Percentiles rank a stretch among this genome's conserved stretches.
These are phyloP conservation scores for Begonia peltatifolia DNA, from an alignment of 306 rosid genomes.

Conservation along the genomic window DNA sequence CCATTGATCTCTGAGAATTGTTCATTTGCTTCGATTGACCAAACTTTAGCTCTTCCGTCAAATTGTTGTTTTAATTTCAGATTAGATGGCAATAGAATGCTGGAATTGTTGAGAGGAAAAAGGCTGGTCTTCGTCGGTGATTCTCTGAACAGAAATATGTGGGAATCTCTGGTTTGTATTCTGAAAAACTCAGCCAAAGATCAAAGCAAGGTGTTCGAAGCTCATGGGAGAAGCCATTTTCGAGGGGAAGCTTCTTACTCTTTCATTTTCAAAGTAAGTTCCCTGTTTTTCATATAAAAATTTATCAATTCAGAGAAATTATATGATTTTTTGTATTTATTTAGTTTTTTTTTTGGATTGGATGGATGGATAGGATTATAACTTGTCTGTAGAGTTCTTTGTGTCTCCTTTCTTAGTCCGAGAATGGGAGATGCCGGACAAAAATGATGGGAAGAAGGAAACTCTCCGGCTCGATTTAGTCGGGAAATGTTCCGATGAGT, in stretches of 20 bases:
- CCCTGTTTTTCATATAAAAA: not conserved
- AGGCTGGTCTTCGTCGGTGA: constrained; percentile 87
- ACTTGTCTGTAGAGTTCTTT: constrained; percentile 71
- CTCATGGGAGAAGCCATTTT: constrained; percentile 55
- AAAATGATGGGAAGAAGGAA: constrained; percentile 65
- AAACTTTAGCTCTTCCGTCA: not conserved
- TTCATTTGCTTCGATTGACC: not conserved
- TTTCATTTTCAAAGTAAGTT: constrained; percentile 58
- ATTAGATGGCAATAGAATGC: constrained; percentile 59
- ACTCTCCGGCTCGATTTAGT: constrained; percentile 88
- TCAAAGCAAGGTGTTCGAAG: constrained; percentile 55
- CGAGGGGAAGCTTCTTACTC: constrained; percentile 87
- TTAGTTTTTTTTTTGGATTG: constrained; percentile 5
- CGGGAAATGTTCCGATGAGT: constrained; percentile 47
- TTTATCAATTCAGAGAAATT: not conserved
- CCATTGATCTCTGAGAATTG: not conserved
- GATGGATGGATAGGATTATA: constrained; percentile 48
- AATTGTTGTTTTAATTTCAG: constrained; percentile 12
- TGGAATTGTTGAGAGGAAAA: constrained; percentile 65
- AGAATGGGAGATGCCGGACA: constrained; percentile 67
- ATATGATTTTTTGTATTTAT: not conserved
- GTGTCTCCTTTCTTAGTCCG: constrained; percentile 90
- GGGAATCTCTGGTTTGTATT: constrained; percentile 94
- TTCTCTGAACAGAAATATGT: constrained; percentile 95
- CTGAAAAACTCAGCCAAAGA: constrained; percentile 61